These are phyloP conservation scores for Taxillus chinensis DNA, from an alignment of 164 flowering plant genomes.

Conservation along the genomic window DNA sequence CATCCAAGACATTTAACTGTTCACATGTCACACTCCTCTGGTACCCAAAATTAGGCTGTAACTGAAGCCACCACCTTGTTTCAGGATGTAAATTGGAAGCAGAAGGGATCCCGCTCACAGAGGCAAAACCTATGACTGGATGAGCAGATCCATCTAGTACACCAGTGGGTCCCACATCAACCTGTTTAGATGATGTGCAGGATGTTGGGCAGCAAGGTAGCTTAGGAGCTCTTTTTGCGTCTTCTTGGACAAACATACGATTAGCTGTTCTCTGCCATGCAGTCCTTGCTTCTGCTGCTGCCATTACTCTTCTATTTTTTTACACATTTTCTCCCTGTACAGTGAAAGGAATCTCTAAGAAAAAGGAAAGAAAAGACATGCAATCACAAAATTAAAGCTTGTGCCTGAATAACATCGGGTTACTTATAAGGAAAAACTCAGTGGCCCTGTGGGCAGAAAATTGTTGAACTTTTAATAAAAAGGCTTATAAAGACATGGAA, in stretches of 20 bases:
- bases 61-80: slow-evolving; percentile 58
- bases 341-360: too few relatives aligned
- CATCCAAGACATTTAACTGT: slow-evolving; percentile 19
- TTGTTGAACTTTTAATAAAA: too few relatives aligned
- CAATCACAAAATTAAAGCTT: too few relatives aligned
- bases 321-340: background rate
- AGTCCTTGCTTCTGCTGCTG: slow-evolving; percentile 3
- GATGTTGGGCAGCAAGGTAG: slow-evolving; percentile 8
- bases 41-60: slow-evolving; percentile 30
- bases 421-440: too few relatives aligned
- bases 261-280: slow-evolving; percentile 6
- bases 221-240: slow-evolving; percentile 3
- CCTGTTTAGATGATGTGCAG: slow-evolving; percentile 26
- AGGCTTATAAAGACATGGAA: too few relatives aligned
- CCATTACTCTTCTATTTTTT: slow-evolving; percentile 1
- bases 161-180: slow-evolving; percentile 27
- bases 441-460: too few relatives aligned
- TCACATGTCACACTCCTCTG: slow-evolving; percentile 27
- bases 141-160: slow-evolving; percentile 22
- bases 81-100: slow-evolving; percentile 28
- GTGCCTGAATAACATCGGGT: too few relatives aligned
- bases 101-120: slow-evolving; percentile 25
- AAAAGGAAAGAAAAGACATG: too few relatives aligned
- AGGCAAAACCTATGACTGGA: slow-evolving; percentile 23
- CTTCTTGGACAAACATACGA: slow-evolving; percentile 2